Percentiles rank a stretch among this genome's conserved stretches.
Conservation (phyloP, 2,329 filamentous ascomycete genomes). For the Hymenoscyphus fructigenus region DNA sequence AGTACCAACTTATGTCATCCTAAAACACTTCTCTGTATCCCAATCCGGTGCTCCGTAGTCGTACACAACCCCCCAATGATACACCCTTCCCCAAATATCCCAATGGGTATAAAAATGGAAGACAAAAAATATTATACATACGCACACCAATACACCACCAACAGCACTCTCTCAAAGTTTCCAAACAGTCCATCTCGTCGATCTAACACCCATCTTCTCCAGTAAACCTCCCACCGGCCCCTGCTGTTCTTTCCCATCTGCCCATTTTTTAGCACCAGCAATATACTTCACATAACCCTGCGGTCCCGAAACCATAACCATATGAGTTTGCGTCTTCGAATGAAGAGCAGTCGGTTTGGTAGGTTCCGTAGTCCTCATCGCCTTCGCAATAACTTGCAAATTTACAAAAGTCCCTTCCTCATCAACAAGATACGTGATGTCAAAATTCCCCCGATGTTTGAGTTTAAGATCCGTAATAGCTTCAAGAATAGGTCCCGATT, state of each 20-base stretch:
- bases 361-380: conserved; percentile 15
- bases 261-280: conserved; percentile 79
- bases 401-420: conserved; percentile 70
- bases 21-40: no score
- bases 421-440: conserved; percentile 77
- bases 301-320: conserved; percentile 86
- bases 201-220: conserved; percentile 47
- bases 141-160: not conserved
- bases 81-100: no score
- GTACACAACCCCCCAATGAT: no score
- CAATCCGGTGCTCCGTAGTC: no score
- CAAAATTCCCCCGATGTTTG: conserved; percentile 54
- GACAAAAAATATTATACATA: no score
- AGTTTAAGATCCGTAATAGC: conserved; percentile 64
- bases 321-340: conserved; percentile 43
- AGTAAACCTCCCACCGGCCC: conserved; percentile 71
- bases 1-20: no score
- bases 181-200: conserved; percentile 40
- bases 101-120: no score
- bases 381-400: conserved; percentile 47
- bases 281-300: conserved; percentile 83
- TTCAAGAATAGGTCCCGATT: conserved; percentile 50
- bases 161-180: conserved; percentile 34
- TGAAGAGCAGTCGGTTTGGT: conserved; percentile 31
- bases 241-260: conserved; percentile 69